These are phyloP conservation scores for Fomitopsis palustris DNA, from an alignment of 1,284 basidiomycete genomes.

Conservation along the genomic window DNA sequence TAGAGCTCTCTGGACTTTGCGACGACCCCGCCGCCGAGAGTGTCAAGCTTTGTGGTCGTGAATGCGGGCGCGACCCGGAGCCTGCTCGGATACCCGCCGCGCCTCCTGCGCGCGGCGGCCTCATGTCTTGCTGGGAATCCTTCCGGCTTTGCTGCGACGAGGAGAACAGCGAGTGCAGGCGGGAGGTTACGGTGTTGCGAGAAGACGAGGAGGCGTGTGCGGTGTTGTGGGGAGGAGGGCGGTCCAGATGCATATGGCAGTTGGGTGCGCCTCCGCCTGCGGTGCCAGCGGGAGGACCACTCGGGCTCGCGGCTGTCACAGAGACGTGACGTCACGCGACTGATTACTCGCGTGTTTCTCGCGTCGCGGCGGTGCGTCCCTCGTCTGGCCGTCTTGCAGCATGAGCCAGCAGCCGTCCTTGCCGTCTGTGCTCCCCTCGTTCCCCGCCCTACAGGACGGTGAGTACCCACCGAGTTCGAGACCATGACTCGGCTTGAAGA, in stretches of 20 bases:
- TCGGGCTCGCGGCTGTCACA: not conserved
- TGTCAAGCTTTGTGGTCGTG: slow-evolving; percentile 10
- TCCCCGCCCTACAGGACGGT: slow-evolving; percentile 31
- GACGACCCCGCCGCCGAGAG: slow-evolving; percentile 8
- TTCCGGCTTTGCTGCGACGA: not conserved
- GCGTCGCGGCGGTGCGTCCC: not conserved
- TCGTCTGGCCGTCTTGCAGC: not conserved
- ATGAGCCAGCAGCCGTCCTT: slow-evolving; percentile 24
- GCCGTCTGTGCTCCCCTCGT: slow-evolving; percentile 28
- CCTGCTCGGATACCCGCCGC: not conserved
- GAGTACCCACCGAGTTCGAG: not conserved
- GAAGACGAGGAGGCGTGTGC: not conserved
- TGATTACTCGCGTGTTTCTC: not conserved
- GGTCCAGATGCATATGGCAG: not conserved
- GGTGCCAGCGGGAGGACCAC: slow-evolving; percentile 1
- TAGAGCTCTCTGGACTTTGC: slow-evolving; percentile 10
- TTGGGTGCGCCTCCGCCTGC: not conserved
- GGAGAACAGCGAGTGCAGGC: not conserved
- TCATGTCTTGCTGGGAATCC: slow-evolving; percentile 11
- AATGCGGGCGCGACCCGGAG: not conserved
- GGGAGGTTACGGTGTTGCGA: not conserved
- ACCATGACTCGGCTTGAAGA: not conserved
- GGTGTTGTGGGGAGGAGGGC: not conserved
- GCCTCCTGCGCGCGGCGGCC: slow-evolving; percentile 13
- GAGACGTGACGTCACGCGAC: not conserved